phyloP scores from a whole-genome alignment of 2,329 filamentous ascomycete genomes.

The Trichocomaceae sp. region DNA sequence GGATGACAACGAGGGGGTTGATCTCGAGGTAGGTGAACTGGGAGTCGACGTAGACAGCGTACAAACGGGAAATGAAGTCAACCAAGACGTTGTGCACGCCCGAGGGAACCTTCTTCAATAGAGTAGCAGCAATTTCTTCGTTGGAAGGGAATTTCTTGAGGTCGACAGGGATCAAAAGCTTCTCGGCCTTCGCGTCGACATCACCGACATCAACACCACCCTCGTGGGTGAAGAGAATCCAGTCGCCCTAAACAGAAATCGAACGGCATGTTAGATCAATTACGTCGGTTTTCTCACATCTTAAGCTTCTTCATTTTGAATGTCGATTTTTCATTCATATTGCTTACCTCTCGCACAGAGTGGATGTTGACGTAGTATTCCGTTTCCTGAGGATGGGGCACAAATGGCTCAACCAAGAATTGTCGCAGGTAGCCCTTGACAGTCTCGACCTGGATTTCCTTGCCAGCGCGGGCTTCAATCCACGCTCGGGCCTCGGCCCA shows the following conservation, averaged over 20 bases:
- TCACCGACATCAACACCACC: slow-evolving; percentile 99
- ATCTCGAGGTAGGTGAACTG: slow-evolving; percentile 99
- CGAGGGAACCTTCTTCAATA: slow-evolving; percentile 89
- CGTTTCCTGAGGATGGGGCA: slow-evolving; percentile 87
- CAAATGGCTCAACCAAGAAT: slow-evolving; percentile 97
- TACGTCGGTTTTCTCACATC: neutral
- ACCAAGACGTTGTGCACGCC: slow-evolving; percentile 97
- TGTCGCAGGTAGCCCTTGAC: slow-evolving; percentile 81
- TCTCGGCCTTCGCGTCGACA: slow-evolving; percentile 98
- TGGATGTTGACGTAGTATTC: slow-evolving; percentile 99
- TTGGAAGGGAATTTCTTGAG: slow-evolving; percentile 92
- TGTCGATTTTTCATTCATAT: slow-evolving; percentile 5
- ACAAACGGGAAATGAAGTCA: slow-evolving; percentile 97
- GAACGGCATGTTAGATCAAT: slow-evolving; percentile 18
- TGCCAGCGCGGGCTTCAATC: slow-evolving; percentile 87
- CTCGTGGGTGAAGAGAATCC: slow-evolving; percentile 99
- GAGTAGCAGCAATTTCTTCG: slow-evolving; percentile 74
- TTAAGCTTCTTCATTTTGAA: neutral
- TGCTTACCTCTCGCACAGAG: slow-evolving; percentile 94
- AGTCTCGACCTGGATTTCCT: slow-evolving; percentile 88
- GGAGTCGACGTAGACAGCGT: slow-evolving; percentile 98
- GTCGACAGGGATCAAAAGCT: slow-evolving; percentile 95
- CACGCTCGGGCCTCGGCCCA: slow-evolving; percentile 92
- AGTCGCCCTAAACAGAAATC: slow-evolving; percentile 69
- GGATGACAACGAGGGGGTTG: slow-evolving; percentile 97